Evolutionary conservation across 148 eudicot genomes (phyloP).

Genomic region (Fagopyrum homotropicum): DNA sequence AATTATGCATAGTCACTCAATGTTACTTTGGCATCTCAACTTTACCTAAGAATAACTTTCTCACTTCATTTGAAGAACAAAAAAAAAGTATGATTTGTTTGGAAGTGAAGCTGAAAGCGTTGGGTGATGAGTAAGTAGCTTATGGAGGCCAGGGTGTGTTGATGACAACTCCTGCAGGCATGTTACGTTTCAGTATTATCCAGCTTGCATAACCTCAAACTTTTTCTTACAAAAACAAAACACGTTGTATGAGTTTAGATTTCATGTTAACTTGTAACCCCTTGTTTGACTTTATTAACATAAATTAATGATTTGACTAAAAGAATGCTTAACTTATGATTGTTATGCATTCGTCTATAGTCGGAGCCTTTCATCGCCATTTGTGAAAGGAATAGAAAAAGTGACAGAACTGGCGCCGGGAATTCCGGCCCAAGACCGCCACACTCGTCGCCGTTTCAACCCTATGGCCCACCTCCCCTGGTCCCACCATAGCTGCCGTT

Average conservation of each 20-base stretch:
- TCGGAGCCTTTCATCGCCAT: neutral
- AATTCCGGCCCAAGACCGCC: slow-evolving; percentile 4
- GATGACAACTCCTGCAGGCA: slow-evolving; percentile 8
- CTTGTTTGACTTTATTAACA: neutral
- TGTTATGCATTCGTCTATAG: neutral
- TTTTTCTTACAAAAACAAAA: neutral
- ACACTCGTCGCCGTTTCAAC: neutral
- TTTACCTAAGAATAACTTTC: neutral
- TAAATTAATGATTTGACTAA: neutral
- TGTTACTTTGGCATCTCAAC: slow-evolving; percentile 3
- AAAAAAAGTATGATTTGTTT: neutral
- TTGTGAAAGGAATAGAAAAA: neutral
- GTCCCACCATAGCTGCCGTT: too few relatives aligned
- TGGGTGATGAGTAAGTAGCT: too few relatives aligned
- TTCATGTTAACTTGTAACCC: neutral
- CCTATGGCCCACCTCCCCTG: neutral
- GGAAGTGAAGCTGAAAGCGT: neutral
- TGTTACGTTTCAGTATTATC: slow-evolving; percentile 3
- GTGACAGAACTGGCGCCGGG: slow-evolving; percentile 10
- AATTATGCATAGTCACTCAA: too few relatives aligned
- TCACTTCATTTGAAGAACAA: neutral
- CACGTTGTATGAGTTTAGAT: neutral
- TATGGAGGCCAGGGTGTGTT: slow-evolving; percentile 9
- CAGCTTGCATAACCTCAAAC: slow-evolving; percentile 4
- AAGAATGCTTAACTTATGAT: neutral